phyloP scores from a whole-genome alignment of 2,329 filamentous ascomycete species.

The Penicillium expansum region DNA sequence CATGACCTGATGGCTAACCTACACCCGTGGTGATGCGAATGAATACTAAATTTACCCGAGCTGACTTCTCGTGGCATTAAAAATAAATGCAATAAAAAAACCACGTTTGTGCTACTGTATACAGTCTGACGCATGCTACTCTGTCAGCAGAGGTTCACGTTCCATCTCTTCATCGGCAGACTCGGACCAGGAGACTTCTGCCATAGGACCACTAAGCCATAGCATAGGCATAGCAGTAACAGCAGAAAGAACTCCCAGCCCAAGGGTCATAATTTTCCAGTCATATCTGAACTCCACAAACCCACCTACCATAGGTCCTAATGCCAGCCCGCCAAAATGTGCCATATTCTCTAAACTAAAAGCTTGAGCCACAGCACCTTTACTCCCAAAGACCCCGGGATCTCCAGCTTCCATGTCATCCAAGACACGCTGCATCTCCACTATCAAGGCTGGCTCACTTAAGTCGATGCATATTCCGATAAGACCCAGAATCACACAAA shows the following conservation, averaged over 20 bases:
- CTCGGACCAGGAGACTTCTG: conserved; percentile 3
- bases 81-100: neutral
- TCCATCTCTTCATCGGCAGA: conserved; percentile 8
- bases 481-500: conserved; percentile 60
- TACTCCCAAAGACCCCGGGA: conserved; percentile 62
- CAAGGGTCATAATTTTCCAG: conserved; percentile 29
- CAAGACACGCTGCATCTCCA: conserved; percentile 58
- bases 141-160: conserved; percentile 5
- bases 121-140: neutral
- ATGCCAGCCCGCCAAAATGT: conserved; percentile 56
- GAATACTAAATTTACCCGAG: neutral
- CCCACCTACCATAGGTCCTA: conserved; percentile 59
- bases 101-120: neutral
- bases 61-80: neutral
- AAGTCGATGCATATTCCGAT: conserved; percentile 58
- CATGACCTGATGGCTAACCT: neutral
- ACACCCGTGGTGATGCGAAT: neutral
- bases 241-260: conserved; percentile 23
- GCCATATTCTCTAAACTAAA: conserved; percentile 62
- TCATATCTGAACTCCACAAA: conserved; percentile 25
- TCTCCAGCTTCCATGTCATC: conserved; percentile 60
- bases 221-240: conserved; percentile 23
- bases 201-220: conserved; percentile 8
- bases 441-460: conserved; percentile 63
- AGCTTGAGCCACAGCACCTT: conserved; percentile 58